Percentiles rank a stretch among this genome's conserved stretches.
These are phyloP conservation scores for Pelargonium citronellum DNA, from an alignment of 441 rosid genomes.

Conservation along the genomic window DNA sequence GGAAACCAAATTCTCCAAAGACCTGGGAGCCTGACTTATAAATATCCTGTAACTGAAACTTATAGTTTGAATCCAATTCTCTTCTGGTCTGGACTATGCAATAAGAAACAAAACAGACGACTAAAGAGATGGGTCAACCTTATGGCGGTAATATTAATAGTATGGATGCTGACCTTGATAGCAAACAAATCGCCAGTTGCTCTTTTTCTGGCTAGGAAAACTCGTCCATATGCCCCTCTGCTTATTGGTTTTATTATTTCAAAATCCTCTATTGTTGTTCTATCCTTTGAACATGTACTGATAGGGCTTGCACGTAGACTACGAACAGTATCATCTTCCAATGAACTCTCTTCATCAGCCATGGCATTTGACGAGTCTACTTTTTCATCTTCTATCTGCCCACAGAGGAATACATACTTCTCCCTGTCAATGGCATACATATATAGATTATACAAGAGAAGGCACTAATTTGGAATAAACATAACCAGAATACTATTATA, in stretches of 20 bases:
- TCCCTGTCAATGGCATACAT: slow-evolving; percentile 42
- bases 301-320: slow-evolving; percentile 89
- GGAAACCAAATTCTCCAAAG: neutral
- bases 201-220: slow-evolving; percentile 85
- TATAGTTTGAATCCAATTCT: neutral
- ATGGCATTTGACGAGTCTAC: slow-evolving; percentile 46
- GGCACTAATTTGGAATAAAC: neutral
- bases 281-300: slow-evolving; percentile 63
- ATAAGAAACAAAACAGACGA: neutral
- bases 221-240: slow-evolving; percentile 93
- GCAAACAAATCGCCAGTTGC: slow-evolving; percentile 95
- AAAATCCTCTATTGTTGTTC: slow-evolving; percentile 95
- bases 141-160: neutral
- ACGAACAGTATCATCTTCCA: slow-evolving; percentile 73
- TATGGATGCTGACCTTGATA: slow-evolving; percentile 56
- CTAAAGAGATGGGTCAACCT: slow-evolving; percentile 4
- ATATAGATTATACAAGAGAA: slow-evolving; percentile 6
- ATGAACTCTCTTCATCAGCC: slow-evolving; percentile 76
- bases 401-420: slow-evolving; percentile 73
- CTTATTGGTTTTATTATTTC: slow-evolving; percentile 98
- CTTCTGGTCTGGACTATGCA: neutral
- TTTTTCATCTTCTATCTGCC: slow-evolving; percentile 81
- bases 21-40: neutral
- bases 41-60: neutral
- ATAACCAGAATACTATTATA: too few relatives aligned